Conservation (phyloP, 768 basidiomycete species). For the Auriscalpium vulgare region DNA sequence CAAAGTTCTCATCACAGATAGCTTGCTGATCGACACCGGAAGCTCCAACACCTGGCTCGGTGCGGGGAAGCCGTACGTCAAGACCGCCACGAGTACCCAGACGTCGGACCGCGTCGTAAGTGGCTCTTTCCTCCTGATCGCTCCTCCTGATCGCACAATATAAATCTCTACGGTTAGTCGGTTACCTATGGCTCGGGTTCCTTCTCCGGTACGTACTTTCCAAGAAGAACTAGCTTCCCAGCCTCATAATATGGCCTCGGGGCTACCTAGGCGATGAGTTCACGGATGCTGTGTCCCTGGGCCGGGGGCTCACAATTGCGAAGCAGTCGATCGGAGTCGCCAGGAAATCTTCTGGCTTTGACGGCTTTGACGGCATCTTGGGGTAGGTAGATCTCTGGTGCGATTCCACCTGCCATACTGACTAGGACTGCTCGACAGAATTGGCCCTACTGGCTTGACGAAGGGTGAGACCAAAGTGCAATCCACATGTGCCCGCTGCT, state of each 20-base stretch:
- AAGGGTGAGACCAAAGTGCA: conserved; percentile 17
- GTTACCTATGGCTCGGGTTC: conserved; percentile 55
- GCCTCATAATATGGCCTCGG: background rate
- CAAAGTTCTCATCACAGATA: conserved; percentile 27
- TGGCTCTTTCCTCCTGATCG: background rate
- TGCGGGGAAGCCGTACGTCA: conserved; percentile 34
- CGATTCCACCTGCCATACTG: background rate
- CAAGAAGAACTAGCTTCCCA: background rate
- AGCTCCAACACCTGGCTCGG: conserved; percentile 72
- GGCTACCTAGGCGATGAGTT: conserved; percentile 18
- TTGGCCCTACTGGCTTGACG: conserved; percentile 55
- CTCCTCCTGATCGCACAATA: background rate
- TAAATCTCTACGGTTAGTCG: conserved; percentile 24
- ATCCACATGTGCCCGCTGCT: no score
- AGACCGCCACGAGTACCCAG: conserved; percentile 40
- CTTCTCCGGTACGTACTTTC: conserved; percentile 37
- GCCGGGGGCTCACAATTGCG: conserved; percentile 38
- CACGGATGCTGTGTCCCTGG: conserved; percentile 48
- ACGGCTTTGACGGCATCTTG: conserved; percentile 54
- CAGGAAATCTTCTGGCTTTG: conserved; percentile 29
- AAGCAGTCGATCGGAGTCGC: conserved; percentile 63
- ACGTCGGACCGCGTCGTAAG: conserved; percentile 43
- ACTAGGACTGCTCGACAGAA: conserved; percentile 25
- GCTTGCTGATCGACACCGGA: conserved; percentile 54
- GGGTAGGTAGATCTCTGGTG: conserved; percentile 32